A percentile compares a stretch with the other conserved stretches of the same genome.
Conservation (phyloP, 2,329 filamentous ascomycete species). For the Thyridium curvatum region DNA sequence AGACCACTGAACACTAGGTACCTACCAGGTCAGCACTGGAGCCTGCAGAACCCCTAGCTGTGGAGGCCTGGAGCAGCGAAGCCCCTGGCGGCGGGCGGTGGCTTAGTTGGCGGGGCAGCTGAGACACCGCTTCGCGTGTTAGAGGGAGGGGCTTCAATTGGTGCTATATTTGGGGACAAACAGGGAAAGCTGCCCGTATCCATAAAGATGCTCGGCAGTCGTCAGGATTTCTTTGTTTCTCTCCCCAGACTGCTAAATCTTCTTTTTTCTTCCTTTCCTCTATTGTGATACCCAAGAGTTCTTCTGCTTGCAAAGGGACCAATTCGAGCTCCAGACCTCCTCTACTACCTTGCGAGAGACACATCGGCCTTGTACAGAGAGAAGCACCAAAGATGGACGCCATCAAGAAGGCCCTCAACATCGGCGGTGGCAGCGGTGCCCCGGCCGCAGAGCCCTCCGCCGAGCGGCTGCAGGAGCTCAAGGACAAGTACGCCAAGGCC, state of each 20-base stretch:
- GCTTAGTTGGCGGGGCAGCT: conserved; percentile 8
- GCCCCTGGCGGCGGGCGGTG: conserved; percentile 3
- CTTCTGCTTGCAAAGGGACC: not conserved
- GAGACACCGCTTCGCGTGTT: not conserved
- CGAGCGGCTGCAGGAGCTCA: conserved; percentile 61
- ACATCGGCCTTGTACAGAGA: conserved; percentile 14
- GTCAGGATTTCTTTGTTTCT: not conserved
- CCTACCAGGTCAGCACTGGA: too few relatives aligned
- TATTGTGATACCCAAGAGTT: not conserved
- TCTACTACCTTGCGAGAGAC: conserved; percentile 1
- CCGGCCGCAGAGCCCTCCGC: conserved; percentile 48
- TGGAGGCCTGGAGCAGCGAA: conserved; percentile 1
- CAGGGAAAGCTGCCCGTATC: not conserved
- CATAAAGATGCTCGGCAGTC: too few relatives aligned
- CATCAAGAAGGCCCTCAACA: conserved; percentile 34
- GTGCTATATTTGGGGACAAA: too few relatives aligned
- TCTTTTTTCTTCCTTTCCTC: not conserved
- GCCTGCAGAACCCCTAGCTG: too few relatives aligned
- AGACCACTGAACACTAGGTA: too few relatives aligned
- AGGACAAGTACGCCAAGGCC: conserved; percentile 66
- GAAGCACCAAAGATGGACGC: conserved; percentile 26
- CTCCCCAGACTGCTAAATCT: not conserved
- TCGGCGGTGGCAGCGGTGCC: conserved; percentile 23
- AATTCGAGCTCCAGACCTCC: conserved; percentile 5
- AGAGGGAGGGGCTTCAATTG: not conserved